phyloP scores from a whole-genome alignment of 805 yeast species.

The Yarrowia sp. region DNA sequence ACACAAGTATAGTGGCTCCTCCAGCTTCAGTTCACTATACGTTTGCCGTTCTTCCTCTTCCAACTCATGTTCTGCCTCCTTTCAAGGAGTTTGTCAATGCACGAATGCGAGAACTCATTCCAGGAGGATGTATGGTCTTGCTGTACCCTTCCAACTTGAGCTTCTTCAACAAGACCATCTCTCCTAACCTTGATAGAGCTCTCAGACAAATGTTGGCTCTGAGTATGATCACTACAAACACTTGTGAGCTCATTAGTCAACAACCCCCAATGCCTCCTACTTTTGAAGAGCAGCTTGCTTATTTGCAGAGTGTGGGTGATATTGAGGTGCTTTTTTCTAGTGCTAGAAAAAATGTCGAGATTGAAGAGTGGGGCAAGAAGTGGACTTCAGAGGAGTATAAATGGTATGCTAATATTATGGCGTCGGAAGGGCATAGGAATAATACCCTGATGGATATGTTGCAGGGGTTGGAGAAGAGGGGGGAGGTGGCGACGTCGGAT shows the following conservation, averaged over 20 bases:
- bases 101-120: constrained; percentile 31
- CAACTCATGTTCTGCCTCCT: constrained; percentile 32
- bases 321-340: constrained; percentile 10
- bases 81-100: constrained; percentile 30
- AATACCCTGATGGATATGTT: constrained; percentile 21
- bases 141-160: constrained; percentile 32
- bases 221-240: constrained; percentile 31
- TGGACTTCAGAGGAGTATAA: constrained; percentile 18
- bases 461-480: constrained; percentile 10
- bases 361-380: constrained; percentile 24
- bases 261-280: constrained; percentile 29
- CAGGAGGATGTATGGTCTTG: constrained; percentile 33
- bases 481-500: constrained; percentile 5
- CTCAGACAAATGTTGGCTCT: constrained; percentile 35
- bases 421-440: constrained; percentile 6
- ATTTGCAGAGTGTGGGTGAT: not conserved
- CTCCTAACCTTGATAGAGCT: constrained; percentile 34
- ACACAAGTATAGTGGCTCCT: constrained; percentile 26
- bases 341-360: constrained; percentile 21
- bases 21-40: constrained; percentile 32
- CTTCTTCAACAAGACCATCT: constrained; percentile 30
- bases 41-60: constrained; percentile 32
- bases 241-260: constrained; percentile 32
- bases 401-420: constrained; percentile 17
- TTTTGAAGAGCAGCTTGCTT: constrained; percentile 5